These are phyloP conservation scores for Ochromonas danica DNA, from an alignment of 108 stramenopile species.

Conservation along the genomic window DNA sequence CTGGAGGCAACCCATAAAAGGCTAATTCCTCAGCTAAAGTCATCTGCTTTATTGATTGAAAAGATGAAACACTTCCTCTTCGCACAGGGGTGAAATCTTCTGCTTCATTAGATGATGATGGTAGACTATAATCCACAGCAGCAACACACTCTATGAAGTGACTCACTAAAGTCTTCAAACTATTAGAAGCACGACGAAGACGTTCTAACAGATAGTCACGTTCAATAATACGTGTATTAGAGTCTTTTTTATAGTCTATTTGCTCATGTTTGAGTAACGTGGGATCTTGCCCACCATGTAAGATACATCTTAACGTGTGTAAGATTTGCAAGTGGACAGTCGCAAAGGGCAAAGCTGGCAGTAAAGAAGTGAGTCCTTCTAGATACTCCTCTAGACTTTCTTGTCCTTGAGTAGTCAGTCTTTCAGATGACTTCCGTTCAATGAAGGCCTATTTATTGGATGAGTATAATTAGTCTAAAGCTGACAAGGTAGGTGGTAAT, in stretches of 20 bases:
- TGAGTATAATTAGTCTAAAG: too few species aligned
- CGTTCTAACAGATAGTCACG: neutral
- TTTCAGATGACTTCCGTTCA: neutral
- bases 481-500: too few species aligned
- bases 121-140: neutral
- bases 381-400: neutral
- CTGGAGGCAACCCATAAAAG: neutral
- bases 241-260: neutral
- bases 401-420: neutral
- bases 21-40: neutral
- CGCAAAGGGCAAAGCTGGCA: neutral
- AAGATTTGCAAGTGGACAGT: neutral
- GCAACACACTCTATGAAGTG: neutral
- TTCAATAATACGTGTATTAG: neutral
- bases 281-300: constrained; percentile 11
- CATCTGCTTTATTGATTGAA: neutral
- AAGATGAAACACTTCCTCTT: too few species aligned
- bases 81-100: neutral
- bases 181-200: neutral
- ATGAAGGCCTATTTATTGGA: constrained; percentile 23
- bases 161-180: neutral
- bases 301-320: constrained; percentile 1
- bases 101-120: neutral
- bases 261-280: neutral
- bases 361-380: neutral